Percentiles rank a stretch among this genome's conserved stretches.
These are phyloP conservation scores for Colletotrichum agaves DNA, from an alignment of 2,329 filamentous ascomycete genomes.

Conservation along the genomic window DNA sequence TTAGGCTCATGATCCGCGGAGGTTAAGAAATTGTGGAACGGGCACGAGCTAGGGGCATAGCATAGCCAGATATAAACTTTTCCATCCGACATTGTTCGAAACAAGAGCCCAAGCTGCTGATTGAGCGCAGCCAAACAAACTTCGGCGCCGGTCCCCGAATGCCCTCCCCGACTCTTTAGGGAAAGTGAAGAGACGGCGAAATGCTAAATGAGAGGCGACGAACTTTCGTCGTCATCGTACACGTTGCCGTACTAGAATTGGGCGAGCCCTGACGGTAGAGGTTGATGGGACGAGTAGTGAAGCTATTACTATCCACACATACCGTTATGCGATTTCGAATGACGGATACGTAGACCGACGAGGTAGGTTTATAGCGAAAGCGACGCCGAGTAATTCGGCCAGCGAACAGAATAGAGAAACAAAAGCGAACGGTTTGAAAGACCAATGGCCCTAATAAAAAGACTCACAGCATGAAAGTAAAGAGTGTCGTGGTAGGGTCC, in stretches of 20 bases:
- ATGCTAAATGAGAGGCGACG: constrained; percentile 16
- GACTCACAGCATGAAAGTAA: constrained; percentile 63
- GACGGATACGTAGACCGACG: constrained; percentile 2
- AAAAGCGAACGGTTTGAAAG: constrained; percentile 38
- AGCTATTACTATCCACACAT: constrained; percentile 23
- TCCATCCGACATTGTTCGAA: constrained; percentile 36
- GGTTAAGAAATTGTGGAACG: constrained; percentile 24
- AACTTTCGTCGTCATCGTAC: constrained; percentile 30
- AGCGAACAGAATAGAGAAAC: constrained; percentile 36
- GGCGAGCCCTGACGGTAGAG: neutral
- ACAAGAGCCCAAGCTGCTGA: constrained; percentile 33
- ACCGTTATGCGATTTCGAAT: constrained; percentile 30
- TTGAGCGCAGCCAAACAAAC: constrained; percentile 30
- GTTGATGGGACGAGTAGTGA: constrained; percentile 23
- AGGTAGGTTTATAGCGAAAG: constrained; percentile 15
- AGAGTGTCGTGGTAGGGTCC: constrained; percentile 62
- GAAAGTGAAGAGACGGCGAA: constrained; percentile 15
- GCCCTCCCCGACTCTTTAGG: constrained; percentile 14
- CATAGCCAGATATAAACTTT: constrained; percentile 33
- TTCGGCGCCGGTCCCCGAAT: constrained; percentile 31
- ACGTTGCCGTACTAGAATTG: neutral
- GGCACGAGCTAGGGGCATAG: constrained; percentile 32
- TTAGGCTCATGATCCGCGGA: constrained; percentile 28
- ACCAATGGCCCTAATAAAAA: constrained; percentile 46
- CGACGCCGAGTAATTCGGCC: constrained; percentile 30